These are phyloP conservation scores for Apiospora kogelbergensis DNA, from an alignment of 2,329 filamentous ascomycete genomes.

Conservation along the genomic window DNA sequence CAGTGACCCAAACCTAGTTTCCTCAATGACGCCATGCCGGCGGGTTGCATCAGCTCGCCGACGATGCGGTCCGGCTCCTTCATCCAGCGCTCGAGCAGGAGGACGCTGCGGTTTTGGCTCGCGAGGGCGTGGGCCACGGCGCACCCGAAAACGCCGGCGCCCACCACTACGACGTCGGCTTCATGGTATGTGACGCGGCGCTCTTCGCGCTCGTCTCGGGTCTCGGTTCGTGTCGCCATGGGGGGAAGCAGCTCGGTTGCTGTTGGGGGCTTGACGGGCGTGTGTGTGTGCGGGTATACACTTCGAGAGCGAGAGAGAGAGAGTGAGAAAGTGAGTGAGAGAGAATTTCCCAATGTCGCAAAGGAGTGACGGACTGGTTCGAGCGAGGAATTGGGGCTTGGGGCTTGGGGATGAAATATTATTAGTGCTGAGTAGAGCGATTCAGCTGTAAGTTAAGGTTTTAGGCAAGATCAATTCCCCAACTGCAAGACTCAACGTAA, in stretches of 20 bases:
- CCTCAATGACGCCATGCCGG: conserved; percentile 78
- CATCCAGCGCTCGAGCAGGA: conserved; percentile 84
- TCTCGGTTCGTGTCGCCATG: conserved; percentile 17
- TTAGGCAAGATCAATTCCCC: not conserved
- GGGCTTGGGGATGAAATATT: no score
- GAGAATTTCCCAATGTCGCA: not conserved
- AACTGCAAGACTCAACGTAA: not conserved
- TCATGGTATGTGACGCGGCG: conserved; percentile 58
- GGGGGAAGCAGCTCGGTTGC: not conserved
- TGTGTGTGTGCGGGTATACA: not conserved
- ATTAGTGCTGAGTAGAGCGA: not conserved
- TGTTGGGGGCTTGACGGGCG: not conserved
- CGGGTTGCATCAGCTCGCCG: conserved; percentile 91
- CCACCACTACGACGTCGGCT: conserved; percentile 86
- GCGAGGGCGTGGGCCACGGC: conserved; percentile 82
- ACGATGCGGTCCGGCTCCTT: conserved; percentile 95
- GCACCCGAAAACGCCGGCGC: conserved; percentile 87
- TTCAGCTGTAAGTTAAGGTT: not conserved
- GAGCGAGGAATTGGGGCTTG: not conserved
- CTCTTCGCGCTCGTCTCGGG: conserved; percentile 41
- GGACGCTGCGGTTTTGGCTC: conserved; percentile 85
- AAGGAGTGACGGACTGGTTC: not conserved
- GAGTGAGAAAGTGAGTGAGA: no score
- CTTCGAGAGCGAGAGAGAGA: no score
- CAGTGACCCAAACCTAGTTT: conserved; percentile 80